A percentile compares a stretch with the other conserved stretches of the same genome.
Evolutionary conservation across 306 rosid species (phyloP).

Genomic region (Rubus parviflorus): DNA sequence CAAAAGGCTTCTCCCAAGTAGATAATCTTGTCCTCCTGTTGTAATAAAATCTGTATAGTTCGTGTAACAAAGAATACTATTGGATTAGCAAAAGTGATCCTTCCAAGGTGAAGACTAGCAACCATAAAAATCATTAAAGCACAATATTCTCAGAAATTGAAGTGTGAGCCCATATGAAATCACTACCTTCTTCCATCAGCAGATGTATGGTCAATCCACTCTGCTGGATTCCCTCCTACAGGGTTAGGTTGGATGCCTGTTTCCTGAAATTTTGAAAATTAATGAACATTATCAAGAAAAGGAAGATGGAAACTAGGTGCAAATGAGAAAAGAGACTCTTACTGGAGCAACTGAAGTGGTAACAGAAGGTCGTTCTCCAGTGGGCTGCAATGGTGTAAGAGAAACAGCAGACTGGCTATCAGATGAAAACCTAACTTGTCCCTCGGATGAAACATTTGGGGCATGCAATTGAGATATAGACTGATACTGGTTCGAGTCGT

Average conservation of each 20-base stretch:
- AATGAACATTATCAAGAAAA: conserved; percentile 8
- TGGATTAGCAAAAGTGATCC: neutral
- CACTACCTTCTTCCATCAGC: conserved; percentile 81
- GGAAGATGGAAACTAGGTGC: neutral
- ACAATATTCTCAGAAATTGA: neutral
- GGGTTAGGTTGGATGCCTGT: conserved; percentile 36
- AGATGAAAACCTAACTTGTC: conserved; percentile 31
- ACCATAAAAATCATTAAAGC: conserved; percentile 8
- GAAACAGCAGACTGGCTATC: conserved; percentile 44
- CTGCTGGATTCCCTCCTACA: conserved; percentile 48
- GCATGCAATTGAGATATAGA: conserved; percentile 58
- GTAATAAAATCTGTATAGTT: conserved; percentile 72
- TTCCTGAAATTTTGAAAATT: conserved; percentile 45
- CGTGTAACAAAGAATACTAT: neutral
- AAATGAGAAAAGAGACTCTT: conserved; percentile 18
- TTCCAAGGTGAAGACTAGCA: conserved; percentile 4
- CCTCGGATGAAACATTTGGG: conserved; percentile 46
- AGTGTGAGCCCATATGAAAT: conserved; percentile 17
- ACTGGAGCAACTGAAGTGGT: conserved; percentile 51
- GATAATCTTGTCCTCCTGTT: conserved; percentile 79
- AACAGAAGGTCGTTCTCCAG: conserved; percentile 49
- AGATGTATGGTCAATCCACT: conserved; percentile 86
- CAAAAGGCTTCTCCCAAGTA: conserved; percentile 92
- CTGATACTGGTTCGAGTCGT: conserved; percentile 52
- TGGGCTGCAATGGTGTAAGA: conserved; percentile 43